Evolutionary conservation across 768 basidiomycete species (phyloP).

Genomic region (Lentinula detonsa): DNA sequence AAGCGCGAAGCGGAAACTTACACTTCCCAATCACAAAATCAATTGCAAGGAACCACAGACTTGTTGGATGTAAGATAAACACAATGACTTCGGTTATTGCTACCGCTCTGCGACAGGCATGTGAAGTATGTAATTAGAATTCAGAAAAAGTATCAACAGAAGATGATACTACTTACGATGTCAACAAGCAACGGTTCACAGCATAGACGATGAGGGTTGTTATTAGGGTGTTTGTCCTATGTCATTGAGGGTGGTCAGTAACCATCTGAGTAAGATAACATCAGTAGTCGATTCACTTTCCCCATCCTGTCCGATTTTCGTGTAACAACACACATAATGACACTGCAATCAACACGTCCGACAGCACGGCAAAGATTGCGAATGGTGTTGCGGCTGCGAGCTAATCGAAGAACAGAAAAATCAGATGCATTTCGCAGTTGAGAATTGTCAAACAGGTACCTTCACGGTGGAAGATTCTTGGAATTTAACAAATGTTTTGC

Average conservation of each 20-base stretch:
- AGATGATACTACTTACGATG: slow-evolving; percentile 27
- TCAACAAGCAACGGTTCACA: slow-evolving; percentile 43
- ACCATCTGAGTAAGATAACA: background rate
- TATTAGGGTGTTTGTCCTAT: slow-evolving; percentile 35
- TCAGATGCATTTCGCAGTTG: too few relatives aligned
- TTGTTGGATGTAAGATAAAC: slow-evolving; percentile 2
- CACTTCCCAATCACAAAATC: slow-evolving; percentile 44
- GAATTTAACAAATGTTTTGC: slow-evolving; percentile 24
- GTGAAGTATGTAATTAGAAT: background rate
- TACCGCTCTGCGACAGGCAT: slow-evolving; percentile 18
- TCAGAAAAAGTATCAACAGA: background rate
- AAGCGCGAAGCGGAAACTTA: slow-evolving; percentile 13
- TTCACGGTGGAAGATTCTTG: slow-evolving; percentile 22
- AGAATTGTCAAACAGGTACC: slow-evolving; percentile 13
- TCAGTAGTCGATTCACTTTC: slow-evolving; percentile 17
- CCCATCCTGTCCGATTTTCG: slow-evolving; percentile 30
- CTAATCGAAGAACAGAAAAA: slow-evolving; percentile 12
- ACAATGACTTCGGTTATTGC: slow-evolving; percentile 32
- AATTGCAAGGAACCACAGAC: slow-evolving; percentile 22
- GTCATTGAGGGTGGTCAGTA: too few relatives aligned
- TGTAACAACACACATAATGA: slow-evolving; percentile 36
- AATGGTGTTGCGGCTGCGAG: slow-evolving; percentile 36
- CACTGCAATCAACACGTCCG: slow-evolving; percentile 37
- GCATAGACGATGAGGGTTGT: slow-evolving; percentile 41
- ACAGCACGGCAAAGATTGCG: slow-evolving; percentile 36